Evolutionary conservation across 2,329 filamentous ascomycete species (phyloP).

Genomic region (Neopestalotiopsis rosae): DNA sequence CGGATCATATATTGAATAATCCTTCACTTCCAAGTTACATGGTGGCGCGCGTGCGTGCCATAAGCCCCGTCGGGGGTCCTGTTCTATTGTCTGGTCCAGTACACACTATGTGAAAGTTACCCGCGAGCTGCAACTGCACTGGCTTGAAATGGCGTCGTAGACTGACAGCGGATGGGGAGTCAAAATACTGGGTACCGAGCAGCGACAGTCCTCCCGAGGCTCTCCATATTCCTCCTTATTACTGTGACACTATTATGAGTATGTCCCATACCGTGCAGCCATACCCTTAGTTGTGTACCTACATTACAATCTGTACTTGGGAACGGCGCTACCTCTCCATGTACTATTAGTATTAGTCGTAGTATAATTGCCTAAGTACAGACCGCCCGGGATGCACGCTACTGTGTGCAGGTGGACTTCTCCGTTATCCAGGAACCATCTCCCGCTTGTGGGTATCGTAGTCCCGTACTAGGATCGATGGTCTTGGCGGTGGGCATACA

Average conservation of each 20-base stretch:
- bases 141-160: background rate
- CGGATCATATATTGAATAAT: background rate
- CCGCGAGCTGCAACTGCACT: background rate
- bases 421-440: slow-evolving; percentile 17
- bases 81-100: too few relatives aligned
- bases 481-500: background rate
- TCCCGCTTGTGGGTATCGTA: background rate
- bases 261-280: background rate
- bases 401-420: slow-evolving; percentile 13
- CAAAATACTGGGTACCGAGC: background rate
- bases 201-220: background rate
- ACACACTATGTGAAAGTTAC: too few relatives aligned
- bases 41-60: background rate
- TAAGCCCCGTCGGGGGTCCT: too few relatives aligned
- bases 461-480: slow-evolving; percentile 4
- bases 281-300: background rate
- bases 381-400: slow-evolving; percentile 8
- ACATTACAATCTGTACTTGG: background rate
- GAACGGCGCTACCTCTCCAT: background rate
- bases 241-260: background rate
- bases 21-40: background rate
- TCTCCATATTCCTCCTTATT: background rate
- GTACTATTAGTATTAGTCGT: background rate
- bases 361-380: background rate
- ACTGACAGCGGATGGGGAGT: background rate